Percentiles rank a stretch among this genome's conserved stretches.
Conservation (phyloP, 202 grass and related monocot species). For the Sporobolus alterniflorus region DNA sequence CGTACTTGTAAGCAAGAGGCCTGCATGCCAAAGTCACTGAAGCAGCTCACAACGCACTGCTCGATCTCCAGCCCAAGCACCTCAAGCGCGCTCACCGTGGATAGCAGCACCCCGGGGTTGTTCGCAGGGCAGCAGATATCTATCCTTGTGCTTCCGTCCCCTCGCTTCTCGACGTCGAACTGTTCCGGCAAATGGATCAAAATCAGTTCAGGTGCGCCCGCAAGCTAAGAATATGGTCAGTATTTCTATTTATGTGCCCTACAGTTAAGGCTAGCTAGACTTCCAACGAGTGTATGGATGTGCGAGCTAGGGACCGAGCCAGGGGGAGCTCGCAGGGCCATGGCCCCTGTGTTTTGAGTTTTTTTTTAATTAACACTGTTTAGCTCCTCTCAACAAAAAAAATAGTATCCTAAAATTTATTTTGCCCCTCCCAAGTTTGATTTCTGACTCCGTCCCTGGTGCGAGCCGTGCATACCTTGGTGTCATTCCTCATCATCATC, state of each 20-base stretch:
- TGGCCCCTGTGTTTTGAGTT: too few species aligned
- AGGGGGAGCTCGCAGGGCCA: too few species aligned
- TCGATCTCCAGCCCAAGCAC: slow-evolving; percentile 81
- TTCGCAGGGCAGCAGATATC: slow-evolving; percentile 80
- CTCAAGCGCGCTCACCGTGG: slow-evolving; percentile 72
- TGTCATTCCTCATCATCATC: slow-evolving; percentile 71
- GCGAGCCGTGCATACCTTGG: slow-evolving; percentile 59
- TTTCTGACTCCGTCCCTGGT: too few species aligned
- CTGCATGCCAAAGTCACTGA: slow-evolving; percentile 89
- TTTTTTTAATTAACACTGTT: too few species aligned
- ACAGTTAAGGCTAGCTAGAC: neutral
- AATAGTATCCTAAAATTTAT: too few species aligned
- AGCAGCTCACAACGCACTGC: slow-evolving; percentile 88
- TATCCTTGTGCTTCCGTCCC: slow-evolving; percentile 57
- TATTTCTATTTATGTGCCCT: neutral
- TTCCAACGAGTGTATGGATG: neutral
- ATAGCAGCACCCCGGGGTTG: slow-evolving; percentile 72
- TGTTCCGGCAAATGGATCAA: slow-evolving; percentile 16
- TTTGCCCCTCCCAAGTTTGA: too few species aligned
- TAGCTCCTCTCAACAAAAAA: too few species aligned
- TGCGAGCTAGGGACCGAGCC: too few species aligned
- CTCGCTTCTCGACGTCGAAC: slow-evolving; percentile 75
- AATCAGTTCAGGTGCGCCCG: neutral
- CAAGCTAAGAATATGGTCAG: neutral
- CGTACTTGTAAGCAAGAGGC: slow-evolving; percentile 78